Percentiles rank a stretch among this genome's conserved stretches.
Evolutionary conservation across 2,329 filamentous ascomycete genomes (phyloP).

Genomic region (Monosporascus cannonballus): DNA sequence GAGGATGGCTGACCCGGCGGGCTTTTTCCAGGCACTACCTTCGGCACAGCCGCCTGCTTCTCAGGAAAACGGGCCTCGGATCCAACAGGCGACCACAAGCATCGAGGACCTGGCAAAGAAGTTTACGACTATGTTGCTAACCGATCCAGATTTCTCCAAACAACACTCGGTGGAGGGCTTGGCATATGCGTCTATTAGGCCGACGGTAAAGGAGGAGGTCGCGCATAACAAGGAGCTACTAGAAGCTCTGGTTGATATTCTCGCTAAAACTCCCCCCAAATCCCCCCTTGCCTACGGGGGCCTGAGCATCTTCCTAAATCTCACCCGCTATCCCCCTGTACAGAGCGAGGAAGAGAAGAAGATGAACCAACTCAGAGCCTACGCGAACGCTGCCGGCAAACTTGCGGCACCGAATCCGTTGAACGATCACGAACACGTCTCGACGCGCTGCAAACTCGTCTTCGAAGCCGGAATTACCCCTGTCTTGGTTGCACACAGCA

Average conservation of each 20-base stretch:
- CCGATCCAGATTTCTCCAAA: slow-evolving; percentile 49
- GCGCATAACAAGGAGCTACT: slow-evolving; percentile 64
- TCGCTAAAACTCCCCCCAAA: slow-evolving; percentile 53
- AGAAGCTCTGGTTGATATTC: slow-evolving; percentile 58
- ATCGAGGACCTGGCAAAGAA: slow-evolving; percentile 60
- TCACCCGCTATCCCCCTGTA: slow-evolving; percentile 72
- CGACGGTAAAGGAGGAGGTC: slow-evolving; percentile 77
- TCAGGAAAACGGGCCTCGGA: slow-evolving; percentile 33
- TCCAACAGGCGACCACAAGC: slow-evolving; percentile 50
- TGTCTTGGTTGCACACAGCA: slow-evolving; percentile 69
- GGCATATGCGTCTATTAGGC: slow-evolving; percentile 83
- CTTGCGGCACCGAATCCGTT: slow-evolving; percentile 57
- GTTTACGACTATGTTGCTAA: slow-evolving; percentile 61
- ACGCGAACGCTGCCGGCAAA: slow-evolving; percentile 77
- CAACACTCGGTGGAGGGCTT: slow-evolving; percentile 82
- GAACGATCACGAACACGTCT: slow-evolving; percentile 70
- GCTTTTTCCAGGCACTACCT: slow-evolving; percentile 45
- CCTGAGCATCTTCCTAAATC: slow-evolving; percentile 77
- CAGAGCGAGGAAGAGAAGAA: slow-evolving; percentile 88
- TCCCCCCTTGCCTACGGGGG: slow-evolving; percentile 77
- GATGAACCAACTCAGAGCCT: slow-evolving; percentile 86
- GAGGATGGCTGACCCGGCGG: slow-evolving; percentile 39
- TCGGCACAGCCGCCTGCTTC: slow-evolving; percentile 31
- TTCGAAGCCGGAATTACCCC: slow-evolving; percentile 75
- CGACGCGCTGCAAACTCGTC: slow-evolving; percentile 67